Conservation (phyloP, 2,329 filamentous ascomycete species). For the Microascus cirrosus region DNA sequence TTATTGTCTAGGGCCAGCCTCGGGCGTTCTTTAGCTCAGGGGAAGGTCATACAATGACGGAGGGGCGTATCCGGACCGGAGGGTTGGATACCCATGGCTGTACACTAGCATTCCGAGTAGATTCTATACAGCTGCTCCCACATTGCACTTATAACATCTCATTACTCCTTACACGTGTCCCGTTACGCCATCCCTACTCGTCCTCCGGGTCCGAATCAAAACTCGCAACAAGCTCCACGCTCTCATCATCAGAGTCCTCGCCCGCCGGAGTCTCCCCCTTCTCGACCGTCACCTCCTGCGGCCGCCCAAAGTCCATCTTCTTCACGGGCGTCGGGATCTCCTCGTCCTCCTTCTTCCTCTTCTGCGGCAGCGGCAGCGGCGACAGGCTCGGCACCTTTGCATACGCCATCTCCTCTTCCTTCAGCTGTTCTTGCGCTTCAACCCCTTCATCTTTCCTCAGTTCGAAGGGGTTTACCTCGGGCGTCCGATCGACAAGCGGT, state of each 20-base stretch:
- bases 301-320: slow-evolving; percentile 9
- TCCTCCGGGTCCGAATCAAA: slow-evolving; percentile 36
- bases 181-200: slow-evolving; percentile 9
- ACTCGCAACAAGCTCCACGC: slow-evolving; percentile 26
- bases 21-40: not conserved
- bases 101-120: not conserved
- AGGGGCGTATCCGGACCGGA: not conserved
- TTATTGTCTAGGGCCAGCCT: not conserved
- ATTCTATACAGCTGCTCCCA: not conserved
- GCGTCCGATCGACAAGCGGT: not conserved
- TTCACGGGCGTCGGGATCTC: slow-evolving; percentile 12
- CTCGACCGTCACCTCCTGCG: slow-evolving; percentile 2
- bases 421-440: slow-evolving; percentile 24
- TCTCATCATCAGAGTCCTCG: slow-evolving; percentile 35
- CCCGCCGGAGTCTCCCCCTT: not conserved
- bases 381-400: not conserved
- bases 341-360: slow-evolving; percentile 27
- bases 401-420: slow-evolving; percentile 10
- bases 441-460: slow-evolving; percentile 10
- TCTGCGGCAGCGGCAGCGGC: slow-evolving; percentile 16
- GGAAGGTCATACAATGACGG: not conserved
- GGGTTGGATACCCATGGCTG: not conserved
- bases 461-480: slow-evolving; percentile 23
- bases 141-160: not conserved
- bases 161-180: not conserved